A percentile compares a stretch with the other conserved stretches of the same genome.
Conservation (phyloP, 768 basidiomycete species). For the Cyathus striatus region DNA sequence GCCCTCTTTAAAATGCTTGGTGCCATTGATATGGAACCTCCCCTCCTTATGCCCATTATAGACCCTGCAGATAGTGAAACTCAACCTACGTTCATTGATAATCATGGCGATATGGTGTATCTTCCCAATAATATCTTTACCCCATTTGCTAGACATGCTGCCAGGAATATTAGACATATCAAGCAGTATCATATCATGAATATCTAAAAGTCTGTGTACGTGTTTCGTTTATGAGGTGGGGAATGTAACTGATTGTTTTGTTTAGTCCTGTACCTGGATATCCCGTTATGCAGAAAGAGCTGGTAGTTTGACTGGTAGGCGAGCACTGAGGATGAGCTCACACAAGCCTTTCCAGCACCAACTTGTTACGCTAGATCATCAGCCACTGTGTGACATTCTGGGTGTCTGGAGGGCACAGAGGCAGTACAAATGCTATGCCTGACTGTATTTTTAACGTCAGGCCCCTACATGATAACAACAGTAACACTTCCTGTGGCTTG, state of each 20-base stretch:
- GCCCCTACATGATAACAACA: no score
- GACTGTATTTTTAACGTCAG: no score
- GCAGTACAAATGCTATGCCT: no score
- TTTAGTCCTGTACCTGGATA: conserved; percentile 63
- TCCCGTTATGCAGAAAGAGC: conserved; percentile 66
- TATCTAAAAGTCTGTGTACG: conserved; percentile 64
- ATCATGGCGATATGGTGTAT: conserved; percentile 70
- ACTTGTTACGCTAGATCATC: no score
- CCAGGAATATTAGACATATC: conserved; percentile 61
- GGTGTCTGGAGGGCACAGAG: no score
- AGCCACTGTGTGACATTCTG: no score
- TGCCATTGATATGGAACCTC: conserved; percentile 82
- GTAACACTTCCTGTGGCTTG: no score
- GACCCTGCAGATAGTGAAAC: conserved; percentile 58
- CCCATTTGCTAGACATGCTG: conserved; percentile 83
- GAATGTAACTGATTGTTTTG: no score
- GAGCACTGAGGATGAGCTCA: no score
- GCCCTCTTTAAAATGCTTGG: conserved; percentile 86
- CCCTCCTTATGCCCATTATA: conserved; percentile 72
- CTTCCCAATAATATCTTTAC: conserved; percentile 69
- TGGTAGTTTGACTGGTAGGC: no score
- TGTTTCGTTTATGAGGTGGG: no score
- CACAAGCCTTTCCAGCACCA: no score
- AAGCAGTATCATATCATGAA: conserved; percentile 81
- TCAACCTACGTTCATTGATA: conserved; percentile 74